Percentiles rank a stretch among this genome's conserved stretches.
Conservation (phyloP, 108 stramenopile genomes). For the Nannochloropsis salina region DNA sequence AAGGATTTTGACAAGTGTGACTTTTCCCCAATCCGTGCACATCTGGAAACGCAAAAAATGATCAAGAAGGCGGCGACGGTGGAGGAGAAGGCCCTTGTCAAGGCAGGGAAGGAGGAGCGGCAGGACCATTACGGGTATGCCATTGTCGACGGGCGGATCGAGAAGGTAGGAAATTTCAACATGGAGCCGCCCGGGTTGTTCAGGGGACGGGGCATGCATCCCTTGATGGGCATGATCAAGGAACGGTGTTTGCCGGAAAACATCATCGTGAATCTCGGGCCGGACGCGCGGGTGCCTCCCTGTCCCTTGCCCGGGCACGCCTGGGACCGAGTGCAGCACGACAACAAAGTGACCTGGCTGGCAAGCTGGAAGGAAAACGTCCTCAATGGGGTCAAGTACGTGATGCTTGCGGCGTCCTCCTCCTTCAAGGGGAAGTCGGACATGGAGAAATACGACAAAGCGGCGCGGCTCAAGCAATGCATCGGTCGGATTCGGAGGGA, state of each 20-base stretch:
- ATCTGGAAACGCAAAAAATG: constrained; percentile 72
- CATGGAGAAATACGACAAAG: constrained; percentile 94
- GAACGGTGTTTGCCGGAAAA: constrained; percentile 69
- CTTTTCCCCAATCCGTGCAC: constrained; percentile 77
- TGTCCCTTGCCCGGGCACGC: constrained; percentile 83
- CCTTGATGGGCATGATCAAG: constrained; percentile 97
- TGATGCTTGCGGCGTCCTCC: constrained; percentile 91
- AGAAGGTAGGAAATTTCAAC: constrained; percentile 68
- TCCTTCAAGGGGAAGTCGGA: constrained; percentile 98
- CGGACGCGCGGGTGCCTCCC: constrained; percentile 73
- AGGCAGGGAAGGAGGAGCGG: constrained; percentile 70
- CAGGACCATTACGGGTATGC: constrained; percentile 72
- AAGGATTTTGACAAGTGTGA: constrained; percentile 79
- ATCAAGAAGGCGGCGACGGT: constrained; percentile 88
- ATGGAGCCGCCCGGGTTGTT: constrained; percentile 96
- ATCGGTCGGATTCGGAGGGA: constrained; percentile 85
- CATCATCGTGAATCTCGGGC: constrained; percentile 52
- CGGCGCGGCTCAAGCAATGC: constrained; percentile 85
- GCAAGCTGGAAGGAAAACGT: constrained; percentile 97
- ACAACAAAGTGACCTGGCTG: constrained; percentile 94
- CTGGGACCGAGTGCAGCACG: constrained; percentile 89
- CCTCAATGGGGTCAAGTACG: constrained; percentile 90
- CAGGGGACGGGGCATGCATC: constrained; percentile 96
- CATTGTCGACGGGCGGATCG: constrained; percentile 92
- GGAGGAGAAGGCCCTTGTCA: constrained; percentile 78